Conservation (phyloP, 2,329 filamentous ascomycete genomes). For the Triangularia verruculosa region DNA sequence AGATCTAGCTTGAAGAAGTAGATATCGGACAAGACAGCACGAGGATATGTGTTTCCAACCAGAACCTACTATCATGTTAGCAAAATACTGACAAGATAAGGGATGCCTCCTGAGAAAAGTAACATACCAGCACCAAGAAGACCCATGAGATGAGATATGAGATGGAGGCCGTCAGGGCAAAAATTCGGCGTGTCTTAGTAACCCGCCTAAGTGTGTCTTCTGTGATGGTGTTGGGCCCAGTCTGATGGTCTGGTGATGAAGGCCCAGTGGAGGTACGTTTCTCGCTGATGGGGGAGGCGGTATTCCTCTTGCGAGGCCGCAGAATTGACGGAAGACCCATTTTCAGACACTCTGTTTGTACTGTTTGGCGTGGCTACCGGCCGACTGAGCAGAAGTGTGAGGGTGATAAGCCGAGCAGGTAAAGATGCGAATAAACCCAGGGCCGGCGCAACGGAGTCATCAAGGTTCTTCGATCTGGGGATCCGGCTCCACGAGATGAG, state of each 20-base stretch:
- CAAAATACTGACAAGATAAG: constrained; percentile 61
- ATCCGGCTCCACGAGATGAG: not conserved
- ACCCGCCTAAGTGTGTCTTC: constrained; percentile 33
- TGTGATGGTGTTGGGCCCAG: not conserved
- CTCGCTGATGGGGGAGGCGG: constrained; percentile 1
- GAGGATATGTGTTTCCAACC: constrained; percentile 69
- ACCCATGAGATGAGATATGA: constrained; percentile 65
- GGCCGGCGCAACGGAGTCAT: not conserved
- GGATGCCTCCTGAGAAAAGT: constrained; percentile 57
- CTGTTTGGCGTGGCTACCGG: not conserved
- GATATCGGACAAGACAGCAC: constrained; percentile 61
- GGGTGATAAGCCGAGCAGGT: too few species aligned
- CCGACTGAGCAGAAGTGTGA: too few species aligned
- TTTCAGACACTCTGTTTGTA: not conserved
- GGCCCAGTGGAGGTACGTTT: constrained; percentile 8
- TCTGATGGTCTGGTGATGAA: constrained; percentile 3
- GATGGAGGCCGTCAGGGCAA: constrained; percentile 62
- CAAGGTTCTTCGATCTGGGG: not conserved
- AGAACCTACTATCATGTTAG: constrained; percentile 44
- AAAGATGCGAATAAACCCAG: not conserved
- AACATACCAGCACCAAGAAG: not conserved
- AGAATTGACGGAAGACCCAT: constrained; percentile 26
- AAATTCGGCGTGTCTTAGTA: constrained; percentile 55
- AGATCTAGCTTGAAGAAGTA: constrained; percentile 87
- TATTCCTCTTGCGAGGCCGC: constrained; percentile 19